Percentiles rank a stretch among this genome's conserved stretches.
Evolutionary conservation across 768 basidiomycete genomes (phyloP).

Genomic region (Lentinus tigrinus): DNA sequence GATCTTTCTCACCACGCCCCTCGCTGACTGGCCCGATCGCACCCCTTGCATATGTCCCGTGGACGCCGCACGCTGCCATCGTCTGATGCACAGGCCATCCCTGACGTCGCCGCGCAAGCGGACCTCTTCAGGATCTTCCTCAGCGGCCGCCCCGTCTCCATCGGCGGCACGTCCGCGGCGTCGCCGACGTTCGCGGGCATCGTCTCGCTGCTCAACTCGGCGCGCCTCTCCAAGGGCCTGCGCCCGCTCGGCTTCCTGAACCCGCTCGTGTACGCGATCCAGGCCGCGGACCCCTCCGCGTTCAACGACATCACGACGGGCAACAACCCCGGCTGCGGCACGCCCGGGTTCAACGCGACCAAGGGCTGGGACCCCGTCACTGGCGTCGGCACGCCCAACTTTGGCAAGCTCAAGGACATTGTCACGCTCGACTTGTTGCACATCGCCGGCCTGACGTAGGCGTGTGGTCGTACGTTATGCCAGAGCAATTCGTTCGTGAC

Average conservation of each 20-base stretch:
- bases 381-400: conserved; percentile 34
- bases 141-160: conserved; percentile 34
- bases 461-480: no score
- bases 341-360: conserved; percentile 34
- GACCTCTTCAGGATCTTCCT: conserved; percentile 48
- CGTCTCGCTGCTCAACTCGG: conserved; percentile 53
- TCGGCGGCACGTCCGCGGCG: conserved; percentile 66
- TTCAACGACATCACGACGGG: conserved; percentile 39
- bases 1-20: background rate
- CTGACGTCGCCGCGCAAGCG: conserved; percentile 67
- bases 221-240: conserved; percentile 28
- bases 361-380: conserved; percentile 38
- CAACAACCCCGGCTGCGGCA: conserved; percentile 39
- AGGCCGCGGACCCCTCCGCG: conserved; percentile 12
- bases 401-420: conserved; percentile 29
- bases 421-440: conserved; percentile 13
- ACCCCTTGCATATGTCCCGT: background rate
- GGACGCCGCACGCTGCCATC: background rate
- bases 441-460: background rate
- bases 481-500: no score
- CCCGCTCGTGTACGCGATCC: conserved; percentile 33
- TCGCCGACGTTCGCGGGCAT: conserved; percentile 65
- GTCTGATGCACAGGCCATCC: conserved; percentile 42
- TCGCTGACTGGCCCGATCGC: background rate
- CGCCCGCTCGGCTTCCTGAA: conserved; percentile 39